phyloP scores from a whole-genome alignment of 1,139 yeast genomes.

The Trichomonascaceae sp. region DNA sequence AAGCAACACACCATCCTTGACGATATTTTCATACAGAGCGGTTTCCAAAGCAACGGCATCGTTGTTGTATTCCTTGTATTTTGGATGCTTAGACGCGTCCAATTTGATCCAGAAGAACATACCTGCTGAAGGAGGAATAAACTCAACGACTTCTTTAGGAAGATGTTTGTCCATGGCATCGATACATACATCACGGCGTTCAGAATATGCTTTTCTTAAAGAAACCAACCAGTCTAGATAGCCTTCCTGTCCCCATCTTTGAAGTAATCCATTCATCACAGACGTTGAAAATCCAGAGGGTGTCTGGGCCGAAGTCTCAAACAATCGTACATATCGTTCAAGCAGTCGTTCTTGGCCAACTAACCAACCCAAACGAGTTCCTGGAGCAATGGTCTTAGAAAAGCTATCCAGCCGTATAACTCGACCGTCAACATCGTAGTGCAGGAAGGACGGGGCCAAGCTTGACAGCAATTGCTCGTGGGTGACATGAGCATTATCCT shows the following conservation, averaged over 20 bases:
- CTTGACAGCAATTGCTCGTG: constrained; percentile 53
- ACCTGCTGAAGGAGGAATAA: constrained; percentile 80
- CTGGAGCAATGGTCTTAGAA: constrained; percentile 92
- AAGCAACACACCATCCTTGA: constrained; percentile 63
- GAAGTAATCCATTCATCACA: constrained; percentile 53
- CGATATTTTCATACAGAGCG: constrained; percentile 57
- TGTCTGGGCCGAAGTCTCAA: constrained; percentile 77
- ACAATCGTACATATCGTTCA: constrained; percentile 64
- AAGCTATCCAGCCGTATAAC: constrained; percentile 86
- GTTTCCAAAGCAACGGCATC: constrained; percentile 61
- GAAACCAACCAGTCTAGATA: constrained; percentile 86
- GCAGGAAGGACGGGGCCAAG: constrained; percentile 71
- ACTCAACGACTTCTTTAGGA: constrained; percentile 52
- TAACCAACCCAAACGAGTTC: constrained; percentile 86
- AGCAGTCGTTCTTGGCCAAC: constrained; percentile 63
- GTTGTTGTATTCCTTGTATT: constrained; percentile 45
- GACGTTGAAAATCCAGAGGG: constrained; percentile 81
- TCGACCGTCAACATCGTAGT: constrained; percentile 81
- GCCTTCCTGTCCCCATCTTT: constrained; percentile 70
- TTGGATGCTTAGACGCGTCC: constrained; percentile 77
- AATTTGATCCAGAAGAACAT: constrained; percentile 81
- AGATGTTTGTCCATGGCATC: constrained; percentile 57
- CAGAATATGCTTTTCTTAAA: constrained; percentile 73
- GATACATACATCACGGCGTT: constrained; percentile 70
- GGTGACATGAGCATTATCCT: constrained; percentile 24